A percentile compares a stretch with the other conserved stretches of the same genome.
These are phyloP conservation scores for Cladosporium oxysporum DNA, from an alignment of 2,329 filamentous ascomycete genomes.

Conservation along the genomic window DNA sequence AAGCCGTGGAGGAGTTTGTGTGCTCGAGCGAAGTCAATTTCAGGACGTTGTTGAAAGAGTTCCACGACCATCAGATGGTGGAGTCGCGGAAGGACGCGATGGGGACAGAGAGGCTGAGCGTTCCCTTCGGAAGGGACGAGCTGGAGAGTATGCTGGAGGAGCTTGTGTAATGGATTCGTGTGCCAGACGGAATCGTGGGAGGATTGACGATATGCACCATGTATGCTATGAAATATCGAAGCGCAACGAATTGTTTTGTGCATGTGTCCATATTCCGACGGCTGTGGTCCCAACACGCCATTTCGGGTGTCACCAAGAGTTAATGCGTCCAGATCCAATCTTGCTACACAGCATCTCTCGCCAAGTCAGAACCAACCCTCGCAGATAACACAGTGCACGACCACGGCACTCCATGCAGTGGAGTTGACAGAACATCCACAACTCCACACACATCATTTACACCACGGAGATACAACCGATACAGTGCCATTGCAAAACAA, in stretches of 20 bases:
- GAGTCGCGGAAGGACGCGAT: constrained; percentile 81
- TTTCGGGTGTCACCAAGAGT: too few relatives aligned
- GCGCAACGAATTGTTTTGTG: not conserved
- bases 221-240: not conserved
- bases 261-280: not conserved
- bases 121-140: constrained; percentile 86
- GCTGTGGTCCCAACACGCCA: not conserved
- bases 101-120: constrained; percentile 80
- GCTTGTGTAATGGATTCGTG: constrained; percentile 38
- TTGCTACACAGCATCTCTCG: too few relatives aligned
- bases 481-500: too few relatives aligned
- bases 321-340: too few relatives aligned
- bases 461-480: too few relatives aligned
- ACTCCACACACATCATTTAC: too few relatives aligned
- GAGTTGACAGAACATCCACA: too few relatives aligned
- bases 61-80: constrained; percentile 98
- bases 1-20: constrained; percentile 94
- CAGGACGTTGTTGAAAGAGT: constrained; percentile 90
- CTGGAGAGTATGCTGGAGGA: constrained; percentile 88
- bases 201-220: not conserved
- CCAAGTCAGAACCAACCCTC: too few relatives aligned
- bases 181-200: not conserved
- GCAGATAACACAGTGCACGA: too few relatives aligned
- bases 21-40: constrained; percentile 97
- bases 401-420: too few relatives aligned